Evolutionary conservation across 257 asterid genomes (phyloP), one percentile per base, ranked within the genome.

Genomic region (Forsythia suspensa): DNA sequence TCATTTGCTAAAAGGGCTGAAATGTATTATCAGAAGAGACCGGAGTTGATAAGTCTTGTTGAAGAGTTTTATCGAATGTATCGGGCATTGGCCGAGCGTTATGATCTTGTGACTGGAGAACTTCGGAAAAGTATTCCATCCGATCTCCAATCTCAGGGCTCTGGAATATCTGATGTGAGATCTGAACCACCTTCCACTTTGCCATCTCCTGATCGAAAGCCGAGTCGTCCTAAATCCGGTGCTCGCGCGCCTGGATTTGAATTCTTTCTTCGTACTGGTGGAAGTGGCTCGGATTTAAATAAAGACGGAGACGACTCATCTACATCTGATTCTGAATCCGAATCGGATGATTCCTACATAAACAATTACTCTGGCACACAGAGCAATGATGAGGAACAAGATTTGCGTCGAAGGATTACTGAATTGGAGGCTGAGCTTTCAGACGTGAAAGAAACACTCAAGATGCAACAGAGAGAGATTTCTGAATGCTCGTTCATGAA

Each of bases 121-220:
- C 88, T 92, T 4, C 86, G 86, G 51, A 89, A 82, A 70, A 91
- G 67, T 65, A 79, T 92, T 18, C 97, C 97, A 61, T 87, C 93
- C 0, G 98, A 96, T 85, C 90, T 96, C 81, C 98, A 88, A 78
- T 96, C 99, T 67, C 97, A 96, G 75, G 91, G 95, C 68, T 96
- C 99, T 0, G 95, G 97, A 57, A 66, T 90, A 39, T 94, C 98
- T 5, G 98, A 94, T 34, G 81, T 67, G 6, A 89, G 94, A 55
- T 91, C 97, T 8, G 99, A 96, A 77, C 89, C 90, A 3, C 90
- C 93, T 67, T 84, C 87, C 55, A 15, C 85, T 21, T 5, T 39
- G 76, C 89, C 89, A 5, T 88, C 94, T 65, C 91, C 95, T 1
- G 92, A 87, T 10, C 87, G 51, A 18, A 80, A 78, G 78, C 85